Percentiles rank a stretch among this genome's conserved stretches.
Conservation (phyloP, 305 asterid genomes). For the Fraxinus sp. region DNA sequence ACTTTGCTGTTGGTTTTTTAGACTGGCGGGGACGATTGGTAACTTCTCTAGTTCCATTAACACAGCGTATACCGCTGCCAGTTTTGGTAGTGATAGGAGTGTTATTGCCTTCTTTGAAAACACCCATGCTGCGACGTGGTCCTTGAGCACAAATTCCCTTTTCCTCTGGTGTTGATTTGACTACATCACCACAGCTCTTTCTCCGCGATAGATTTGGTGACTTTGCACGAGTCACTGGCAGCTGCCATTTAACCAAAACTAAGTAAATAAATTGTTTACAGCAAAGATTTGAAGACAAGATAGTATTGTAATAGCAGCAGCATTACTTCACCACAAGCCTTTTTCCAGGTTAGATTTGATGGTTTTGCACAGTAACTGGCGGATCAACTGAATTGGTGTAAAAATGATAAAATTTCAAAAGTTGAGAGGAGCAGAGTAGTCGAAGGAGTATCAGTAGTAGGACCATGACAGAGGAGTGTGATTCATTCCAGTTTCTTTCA, state of each 20-base stretch:
- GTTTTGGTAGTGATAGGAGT: conserved; percentile 48
- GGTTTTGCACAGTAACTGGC: not conserved
- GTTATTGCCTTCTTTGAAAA: conserved; percentile 44
- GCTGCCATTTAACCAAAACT: conserved; percentile 40
- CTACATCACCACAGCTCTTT: conserved; percentile 74
- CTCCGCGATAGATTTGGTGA: conserved; percentile 77
- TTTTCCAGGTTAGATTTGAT: not conserved
- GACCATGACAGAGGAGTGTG: not conserved
- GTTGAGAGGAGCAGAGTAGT: not conserved
- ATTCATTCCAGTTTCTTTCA: not conserved
- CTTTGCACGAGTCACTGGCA: conserved; percentile 86
- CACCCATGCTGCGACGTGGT: conserved; percentile 57
- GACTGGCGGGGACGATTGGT: conserved; percentile 35
- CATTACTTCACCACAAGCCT: not conserved
- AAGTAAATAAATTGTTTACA: not conserved
- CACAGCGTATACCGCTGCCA: conserved; percentile 26
- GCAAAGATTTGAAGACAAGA: not conserved
- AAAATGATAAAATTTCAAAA: not conserved
- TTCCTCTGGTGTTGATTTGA: conserved; percentile 41
- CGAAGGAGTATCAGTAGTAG: not conserved
- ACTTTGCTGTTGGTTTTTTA: conserved; percentile 36
- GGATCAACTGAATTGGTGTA: not conserved
- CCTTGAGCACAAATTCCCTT: conserved; percentile 33
- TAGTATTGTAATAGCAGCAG: not conserved
- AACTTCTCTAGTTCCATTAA: conserved; percentile 33